Base-by-base conservation (phyloP, 345 rosid species). In the Euphorbia lathyris region DNA sequence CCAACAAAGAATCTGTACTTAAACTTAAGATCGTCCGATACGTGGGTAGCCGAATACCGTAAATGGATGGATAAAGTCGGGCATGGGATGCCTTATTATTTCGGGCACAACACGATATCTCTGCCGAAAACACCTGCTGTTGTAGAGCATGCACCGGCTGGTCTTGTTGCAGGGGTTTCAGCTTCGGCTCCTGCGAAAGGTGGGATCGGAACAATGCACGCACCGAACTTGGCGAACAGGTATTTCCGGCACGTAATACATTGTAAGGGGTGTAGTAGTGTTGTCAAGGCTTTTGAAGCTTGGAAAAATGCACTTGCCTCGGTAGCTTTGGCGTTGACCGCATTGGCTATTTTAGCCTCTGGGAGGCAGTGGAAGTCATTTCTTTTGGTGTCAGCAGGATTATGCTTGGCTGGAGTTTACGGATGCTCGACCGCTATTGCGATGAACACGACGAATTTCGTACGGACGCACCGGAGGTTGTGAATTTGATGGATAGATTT, bases 41-140 rank as follows among this genome's bases (percentile, higher is more conserved):
- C 95, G 19, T 91, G 97, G 96, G 92, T 94, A 17, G 82, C 87
- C 1, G 96, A 94, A 58, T 94, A 94, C 80, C 76, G 98, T 82
- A 91, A 91, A 69, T 91, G 97, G 97, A 94, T 91, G 97, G 97
- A 94, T 67, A 91, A 86, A 80, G 97, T 88, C 51, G 98, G 98
- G 57, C 98, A 91, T 4, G 98, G 98, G 56, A 94, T 94, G 97
- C 98, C 98, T 60, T 94, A 90, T 48, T 80, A 94, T 86, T 86
- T 94, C 22, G 96, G 97, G 5, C 89, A 91, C 81, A 79, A 66
- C 82, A 86, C 95, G 11, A 82, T 90, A 52, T 86, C 85, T 68
- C 83, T 83, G 66, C 97, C 97, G 0, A 58, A 83, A 77, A 63
- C 77, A 38, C 92, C 95, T 73, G 96, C 96, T 0, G 90, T 94